These are phyloP conservation scores for Thraustochytrium sp. DNA, from an alignment of 352 stramenopile genomes.

Conservation along the genomic window DNA sequence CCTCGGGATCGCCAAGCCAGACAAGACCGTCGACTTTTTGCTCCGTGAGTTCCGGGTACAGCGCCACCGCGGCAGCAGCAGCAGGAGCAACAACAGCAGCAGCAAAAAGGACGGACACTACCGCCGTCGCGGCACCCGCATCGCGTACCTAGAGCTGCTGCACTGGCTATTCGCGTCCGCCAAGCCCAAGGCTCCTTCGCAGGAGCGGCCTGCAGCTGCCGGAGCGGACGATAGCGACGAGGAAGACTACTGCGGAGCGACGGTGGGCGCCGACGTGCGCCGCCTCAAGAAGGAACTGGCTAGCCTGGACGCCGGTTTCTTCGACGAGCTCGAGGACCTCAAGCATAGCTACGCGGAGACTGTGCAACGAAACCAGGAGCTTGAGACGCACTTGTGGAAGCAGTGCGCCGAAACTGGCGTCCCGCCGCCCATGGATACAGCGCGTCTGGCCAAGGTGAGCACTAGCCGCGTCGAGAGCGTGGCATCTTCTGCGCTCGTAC, in stretches of 20 bases:
- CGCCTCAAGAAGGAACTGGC: conserved; percentile 48
- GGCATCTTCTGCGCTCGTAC: not conserved
- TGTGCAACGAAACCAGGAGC: conserved; percentile 5
- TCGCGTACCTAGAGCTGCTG: not conserved
- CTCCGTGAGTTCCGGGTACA: not conserved
- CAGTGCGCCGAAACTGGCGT: conserved; percentile 20
- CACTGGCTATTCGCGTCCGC: not conserved
- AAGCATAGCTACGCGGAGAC: conserved; percentile 51
- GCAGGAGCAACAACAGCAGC: no score
- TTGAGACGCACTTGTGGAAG: conserved; percentile 18
- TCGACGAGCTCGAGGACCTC: conserved; percentile 53
- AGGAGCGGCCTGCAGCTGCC: no score
- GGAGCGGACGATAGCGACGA: no score
- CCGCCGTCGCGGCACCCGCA: not conserved
- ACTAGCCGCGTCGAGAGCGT: not conserved
- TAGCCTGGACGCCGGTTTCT: conserved; percentile 50
- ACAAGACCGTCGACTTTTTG: not conserved
- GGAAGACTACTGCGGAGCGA: not conserved
- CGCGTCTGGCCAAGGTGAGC: not conserved
- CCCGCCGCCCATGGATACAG: not conserved
- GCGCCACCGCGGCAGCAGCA: no score
- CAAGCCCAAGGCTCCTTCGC: not conserved
- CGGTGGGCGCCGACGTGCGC: not conserved
- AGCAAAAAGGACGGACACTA: no score
- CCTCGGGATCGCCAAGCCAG: not conserved